Conservation (phyloP, 352 stramenopile species). For the Pythium brassicae region DNA sequence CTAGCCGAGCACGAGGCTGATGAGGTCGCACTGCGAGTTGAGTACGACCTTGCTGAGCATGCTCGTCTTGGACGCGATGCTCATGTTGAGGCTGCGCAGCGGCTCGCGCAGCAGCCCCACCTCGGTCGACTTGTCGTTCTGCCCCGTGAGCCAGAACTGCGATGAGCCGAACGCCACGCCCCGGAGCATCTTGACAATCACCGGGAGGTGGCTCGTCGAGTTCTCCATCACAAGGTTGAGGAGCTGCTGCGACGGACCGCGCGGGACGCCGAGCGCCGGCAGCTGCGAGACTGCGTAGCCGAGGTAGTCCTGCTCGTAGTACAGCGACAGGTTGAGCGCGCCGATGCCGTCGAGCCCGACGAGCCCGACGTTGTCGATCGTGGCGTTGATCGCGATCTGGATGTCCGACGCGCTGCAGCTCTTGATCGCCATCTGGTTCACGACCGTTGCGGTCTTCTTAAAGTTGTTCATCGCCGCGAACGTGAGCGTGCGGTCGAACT, state of each 20-base stretch:
- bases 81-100: conserved; percentile 25
- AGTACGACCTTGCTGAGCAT: conserved; percentile 17
- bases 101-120: conserved; percentile 16
- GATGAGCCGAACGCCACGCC: conserved; percentile 28
- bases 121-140: conserved; percentile 18
- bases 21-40: conserved; percentile 22
- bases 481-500: conserved; percentile 37
- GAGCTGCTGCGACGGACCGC: conserved; percentile 40
- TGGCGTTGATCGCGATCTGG: conserved; percentile 59
- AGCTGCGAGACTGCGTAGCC: conserved; percentile 49
- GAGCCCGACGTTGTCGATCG: conserved; percentile 18
- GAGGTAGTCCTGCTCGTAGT: conserved; percentile 57
- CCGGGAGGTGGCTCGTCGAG: conserved; percentile 14
- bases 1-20: conserved; percentile 6
- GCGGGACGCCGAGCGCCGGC: conserved; percentile 38
- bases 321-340: conserved; percentile 63
- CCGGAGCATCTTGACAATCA: conserved; percentile 34
- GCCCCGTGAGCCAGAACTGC: conserved; percentile 47
- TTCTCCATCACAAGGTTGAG: conserved; percentile 43
- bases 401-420: conserved; percentile 28
- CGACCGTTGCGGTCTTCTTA: conserved; percentile 26
- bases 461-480: conserved; percentile 58
- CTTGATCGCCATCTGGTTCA: conserved; percentile 60
- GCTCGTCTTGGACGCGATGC: conserved; percentile 17
- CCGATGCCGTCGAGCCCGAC: conserved; percentile 30